Percentiles rank a stretch among this genome's conserved stretches.
Evolutionary conservation across 306 rosid genomes (phyloP).

Genomic region (Rosa multiflora): DNA sequence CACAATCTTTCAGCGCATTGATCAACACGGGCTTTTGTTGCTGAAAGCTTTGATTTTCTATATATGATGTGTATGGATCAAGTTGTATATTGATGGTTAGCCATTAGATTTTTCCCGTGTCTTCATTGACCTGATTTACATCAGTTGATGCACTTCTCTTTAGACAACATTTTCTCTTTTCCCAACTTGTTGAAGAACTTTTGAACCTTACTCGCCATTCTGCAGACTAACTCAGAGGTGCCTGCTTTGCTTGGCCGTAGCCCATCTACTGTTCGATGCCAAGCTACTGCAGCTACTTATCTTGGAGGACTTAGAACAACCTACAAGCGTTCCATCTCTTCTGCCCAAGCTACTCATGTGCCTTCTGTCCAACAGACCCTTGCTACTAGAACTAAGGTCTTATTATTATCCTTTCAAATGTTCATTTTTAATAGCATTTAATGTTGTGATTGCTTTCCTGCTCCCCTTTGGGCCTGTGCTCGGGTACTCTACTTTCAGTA

Average conservation of each 20-base stretch:
- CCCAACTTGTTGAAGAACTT: slow-evolving; percentile 20
- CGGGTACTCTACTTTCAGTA: background rate
- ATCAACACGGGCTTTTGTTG: background rate
- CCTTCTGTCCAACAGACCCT: slow-evolving; percentile 88
- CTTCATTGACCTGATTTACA: background rate
- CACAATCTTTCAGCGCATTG: background rate
- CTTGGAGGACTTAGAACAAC: slow-evolving; percentile 93
- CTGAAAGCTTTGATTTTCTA: background rate
- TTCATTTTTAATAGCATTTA: background rate
- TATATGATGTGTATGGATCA: background rate
- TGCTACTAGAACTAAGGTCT: slow-evolving; percentile 86
- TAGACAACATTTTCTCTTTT: slow-evolving; percentile 83
- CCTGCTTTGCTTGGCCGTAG: slow-evolving; percentile 94
- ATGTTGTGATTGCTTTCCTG: background rate
- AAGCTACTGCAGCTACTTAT: slow-evolving; percentile 85
- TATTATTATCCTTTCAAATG: slow-evolving; percentile 4
- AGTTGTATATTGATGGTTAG: background rate
- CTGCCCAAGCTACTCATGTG: slow-evolving; percentile 79
- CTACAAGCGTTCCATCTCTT: slow-evolving; percentile 80
- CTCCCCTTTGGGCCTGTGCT: background rate
- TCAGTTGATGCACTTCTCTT: slow-evolving; percentile 77
- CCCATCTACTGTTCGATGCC: slow-evolving; percentile 92
- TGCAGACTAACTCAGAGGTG: slow-evolving; percentile 91
- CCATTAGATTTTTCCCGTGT: background rate
- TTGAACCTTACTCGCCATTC: background rate